phyloP scores from a whole-genome alignment of 1,284 basidiomycete species.

The Inonotus obliquus region DNA sequence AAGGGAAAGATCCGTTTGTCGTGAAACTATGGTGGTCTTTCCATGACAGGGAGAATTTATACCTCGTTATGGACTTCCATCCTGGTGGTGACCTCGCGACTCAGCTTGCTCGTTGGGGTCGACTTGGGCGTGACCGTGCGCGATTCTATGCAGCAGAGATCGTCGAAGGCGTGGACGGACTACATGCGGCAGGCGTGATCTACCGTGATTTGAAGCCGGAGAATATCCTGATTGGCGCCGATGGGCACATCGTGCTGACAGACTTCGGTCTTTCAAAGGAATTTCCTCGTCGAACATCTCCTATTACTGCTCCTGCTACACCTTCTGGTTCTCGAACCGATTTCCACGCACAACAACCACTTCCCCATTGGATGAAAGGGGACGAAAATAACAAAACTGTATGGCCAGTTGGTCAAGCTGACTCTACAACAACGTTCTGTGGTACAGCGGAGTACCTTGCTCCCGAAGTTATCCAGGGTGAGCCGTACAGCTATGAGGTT shows the following conservation, averaged over 20 bases:
- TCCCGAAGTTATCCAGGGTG: constrained; percentile 89
- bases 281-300: constrained; percentile 54
- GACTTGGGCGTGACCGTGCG: constrained; percentile 86
- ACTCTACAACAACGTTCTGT: constrained; percentile 81
- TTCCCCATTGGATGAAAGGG: constrained; percentile 70
- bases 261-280: constrained; percentile 94
- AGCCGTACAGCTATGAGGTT: constrained; percentile 90
- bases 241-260: constrained; percentile 93
- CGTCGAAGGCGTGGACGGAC: constrained; percentile 88
- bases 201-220: constrained; percentile 92
- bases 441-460: constrained; percentile 93
- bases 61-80: constrained; percentile 93
- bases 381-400: constrained; percentile 48
- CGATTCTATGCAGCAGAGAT: constrained; percentile 97
- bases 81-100: constrained; percentile 96
- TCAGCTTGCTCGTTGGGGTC: constrained; percentile 91
- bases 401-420: constrained; percentile 42
- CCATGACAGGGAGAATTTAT: constrained; percentile 92
- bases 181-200: constrained; percentile 83
- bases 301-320: constrained; percentile 49
- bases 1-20: constrained; percentile 84
- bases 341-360: constrained; percentile 49
- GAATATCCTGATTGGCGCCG: constrained; percentile 89
- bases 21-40: constrained; percentile 95
- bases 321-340: constrained; percentile 48